Conservation (phyloP, 495 filamentous ascomycete species). For the Hypoxylon cercidicola region DNA sequence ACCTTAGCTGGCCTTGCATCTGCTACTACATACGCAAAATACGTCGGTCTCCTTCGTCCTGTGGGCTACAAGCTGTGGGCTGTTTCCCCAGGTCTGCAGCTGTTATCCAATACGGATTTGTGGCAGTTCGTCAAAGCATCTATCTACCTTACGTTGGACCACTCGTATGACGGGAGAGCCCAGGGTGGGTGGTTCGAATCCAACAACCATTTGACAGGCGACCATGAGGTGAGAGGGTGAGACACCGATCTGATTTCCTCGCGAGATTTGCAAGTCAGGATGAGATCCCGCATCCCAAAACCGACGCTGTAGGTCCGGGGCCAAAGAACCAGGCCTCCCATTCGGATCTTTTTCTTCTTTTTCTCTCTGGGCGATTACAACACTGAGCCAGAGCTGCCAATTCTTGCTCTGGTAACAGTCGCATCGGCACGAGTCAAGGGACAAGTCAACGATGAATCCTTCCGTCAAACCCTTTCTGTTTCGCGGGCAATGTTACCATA, state of each 20-base stretch:
- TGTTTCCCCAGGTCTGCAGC: slow-evolving; percentile 16
- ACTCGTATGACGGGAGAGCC: slow-evolving; percentile 20
- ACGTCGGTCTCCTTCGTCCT: slow-evolving; percentile 30
- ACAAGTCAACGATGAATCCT: slow-evolving; percentile 36
- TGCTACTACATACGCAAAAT: slow-evolving; percentile 34
- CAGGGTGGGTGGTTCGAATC: slow-evolving; percentile 5
- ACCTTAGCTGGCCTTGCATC: slow-evolving; percentile 22
- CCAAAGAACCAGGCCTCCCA: background rate
- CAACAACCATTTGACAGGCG: slow-evolving; percentile 18
- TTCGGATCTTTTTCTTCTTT: background rate
- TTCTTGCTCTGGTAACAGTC: slow-evolving; percentile 10
- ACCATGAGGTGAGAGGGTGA: slow-evolving; percentile 14
- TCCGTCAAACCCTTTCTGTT: slow-evolving; percentile 30
- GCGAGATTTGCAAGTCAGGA: slow-evolving; percentile 20
- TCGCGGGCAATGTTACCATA: slow-evolving; percentile 39
- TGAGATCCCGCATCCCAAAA: slow-evolving; percentile 6
- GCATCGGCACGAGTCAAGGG: slow-evolving; percentile 21
- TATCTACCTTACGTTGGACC: slow-evolving; percentile 16
- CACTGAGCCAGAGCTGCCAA: slow-evolving; percentile 11
- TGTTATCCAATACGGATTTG: slow-evolving; percentile 26
- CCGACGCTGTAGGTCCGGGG: background rate
- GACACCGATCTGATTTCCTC: slow-evolving; percentile 13
- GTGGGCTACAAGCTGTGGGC: slow-evolving; percentile 20
- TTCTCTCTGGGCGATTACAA: slow-evolving; percentile 19
- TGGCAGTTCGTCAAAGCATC: slow-evolving; percentile 14